Conservation (phyloP, 1,139 yeast species). For the Hemisphaericaspora subhashii region DNA sequence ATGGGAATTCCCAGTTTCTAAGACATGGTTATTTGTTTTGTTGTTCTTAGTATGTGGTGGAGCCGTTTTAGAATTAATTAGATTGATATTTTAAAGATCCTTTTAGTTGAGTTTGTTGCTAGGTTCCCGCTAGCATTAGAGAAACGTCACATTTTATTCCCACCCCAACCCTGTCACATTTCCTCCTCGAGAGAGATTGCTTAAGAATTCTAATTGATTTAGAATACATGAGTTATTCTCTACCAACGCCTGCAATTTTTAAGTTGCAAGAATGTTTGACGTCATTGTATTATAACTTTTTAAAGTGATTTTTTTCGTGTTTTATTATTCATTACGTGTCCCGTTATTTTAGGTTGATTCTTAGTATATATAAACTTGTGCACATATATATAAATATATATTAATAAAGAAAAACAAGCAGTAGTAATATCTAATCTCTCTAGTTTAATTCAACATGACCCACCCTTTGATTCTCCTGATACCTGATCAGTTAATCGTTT, state of each 20-base stretch:
- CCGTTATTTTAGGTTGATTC: neutral
- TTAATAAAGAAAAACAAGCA: neutral
- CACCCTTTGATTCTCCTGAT: too few relatives aligned
- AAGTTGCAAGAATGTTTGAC: neutral
- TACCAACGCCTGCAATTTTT: neutral
- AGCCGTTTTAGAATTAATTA: conserved; percentile 69
- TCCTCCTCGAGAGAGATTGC: too few relatives aligned
- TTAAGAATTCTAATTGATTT: neutral
- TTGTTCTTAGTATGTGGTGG: conserved; percentile 81
- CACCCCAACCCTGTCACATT: too few relatives aligned
- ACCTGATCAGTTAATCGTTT: too few relatives aligned
- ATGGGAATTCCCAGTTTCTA: conserved; percentile 51
- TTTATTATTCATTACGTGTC: neutral
- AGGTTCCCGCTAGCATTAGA: neutral
- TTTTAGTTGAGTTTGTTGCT: conserved; percentile 25
- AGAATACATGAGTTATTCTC: neutral
- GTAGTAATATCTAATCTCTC: neutral
- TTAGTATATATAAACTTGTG: neutral
- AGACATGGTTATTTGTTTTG: conserved; percentile 59
- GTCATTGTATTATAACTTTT: conserved; percentile 1
- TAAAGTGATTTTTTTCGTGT: neutral
- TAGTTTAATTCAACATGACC: too few relatives aligned
- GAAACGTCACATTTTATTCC: neutral
- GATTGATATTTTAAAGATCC: too few relatives aligned
- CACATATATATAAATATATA: too few relatives aligned